Evolutionary conservation across 352 stramenopile species (phyloP).

Genomic region (Halophytophthora polymorphica): DNA sequence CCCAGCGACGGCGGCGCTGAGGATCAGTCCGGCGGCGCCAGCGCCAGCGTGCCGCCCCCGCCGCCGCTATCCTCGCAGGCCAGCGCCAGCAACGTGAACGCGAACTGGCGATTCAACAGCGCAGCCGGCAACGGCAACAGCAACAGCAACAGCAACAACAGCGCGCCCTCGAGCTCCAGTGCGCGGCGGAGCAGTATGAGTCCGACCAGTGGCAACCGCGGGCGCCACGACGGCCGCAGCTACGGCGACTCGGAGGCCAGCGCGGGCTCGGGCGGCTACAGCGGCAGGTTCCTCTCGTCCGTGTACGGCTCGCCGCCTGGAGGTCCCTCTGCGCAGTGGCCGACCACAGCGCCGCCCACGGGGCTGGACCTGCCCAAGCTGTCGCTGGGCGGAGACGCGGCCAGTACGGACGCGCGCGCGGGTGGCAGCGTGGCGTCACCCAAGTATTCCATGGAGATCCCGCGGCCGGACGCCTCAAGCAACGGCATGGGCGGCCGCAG

Average conservation of each 20-base stretch:
- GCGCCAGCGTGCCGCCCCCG: slow-evolving; percentile 2
- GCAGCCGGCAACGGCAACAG: background rate
- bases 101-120: background rate
- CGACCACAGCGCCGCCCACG: slow-evolving; percentile 14
- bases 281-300: slow-evolving; percentile 13
- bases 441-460: slow-evolving; percentile 65
- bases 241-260: slow-evolving; percentile 15
- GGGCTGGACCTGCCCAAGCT: slow-evolving; percentile 10
- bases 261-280: slow-evolving; percentile 8
- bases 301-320: slow-evolving; percentile 7
- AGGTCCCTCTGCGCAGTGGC: slow-evolving; percentile 9
- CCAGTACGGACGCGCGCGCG: slow-evolving; percentile 2
- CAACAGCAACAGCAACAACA: background rate
- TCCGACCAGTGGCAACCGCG: no score
- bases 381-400: slow-evolving; percentile 11
- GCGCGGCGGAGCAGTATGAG: no score
- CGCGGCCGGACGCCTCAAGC: slow-evolving; percentile 24
- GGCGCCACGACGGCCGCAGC: slow-evolving; percentile 4
- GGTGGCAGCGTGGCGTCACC: slow-evolving; percentile 24
- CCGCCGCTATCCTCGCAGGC: slow-evolving; percentile 2
- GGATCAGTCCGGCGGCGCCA: slow-evolving; percentile 11
- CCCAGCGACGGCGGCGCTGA: slow-evolving; percentile 32
- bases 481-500: slow-evolving; percentile 19
- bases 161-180: no score
- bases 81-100: background rate